Conservation (phyloP, 345 rosid genomes). For the Gossypium herbaceum region DNA sequence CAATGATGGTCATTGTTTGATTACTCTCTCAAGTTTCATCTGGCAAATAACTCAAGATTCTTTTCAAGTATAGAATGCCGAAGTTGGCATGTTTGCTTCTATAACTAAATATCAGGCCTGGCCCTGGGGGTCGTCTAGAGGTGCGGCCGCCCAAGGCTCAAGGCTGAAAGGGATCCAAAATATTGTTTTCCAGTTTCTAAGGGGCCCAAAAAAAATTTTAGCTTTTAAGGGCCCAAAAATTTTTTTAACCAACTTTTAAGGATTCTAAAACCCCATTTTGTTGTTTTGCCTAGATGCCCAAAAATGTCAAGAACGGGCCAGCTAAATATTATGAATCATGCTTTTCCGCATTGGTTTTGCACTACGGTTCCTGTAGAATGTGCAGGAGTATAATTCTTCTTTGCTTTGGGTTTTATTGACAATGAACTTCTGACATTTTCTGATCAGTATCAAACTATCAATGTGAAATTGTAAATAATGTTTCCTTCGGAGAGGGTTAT, state of each 20-base stretch:
- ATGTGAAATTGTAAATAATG: neutral
- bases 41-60: neutral
- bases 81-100: neutral
- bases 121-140: too few relatives aligned
- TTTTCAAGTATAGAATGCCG: neutral
- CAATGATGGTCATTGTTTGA: neutral
- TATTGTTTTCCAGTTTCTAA: too few relatives aligned
- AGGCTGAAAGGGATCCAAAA: too few relatives aligned
- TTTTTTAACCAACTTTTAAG: too few relatives aligned
- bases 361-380: neutral
- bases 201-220: too few relatives aligned
- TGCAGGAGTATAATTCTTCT: neutral
- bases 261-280: too few relatives aligned
- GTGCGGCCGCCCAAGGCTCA: too few relatives aligned
- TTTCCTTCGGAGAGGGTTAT: neutral
- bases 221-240: too few relatives aligned
- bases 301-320: too few relatives aligned
- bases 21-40: neutral
- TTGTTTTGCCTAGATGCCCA: too few relatives aligned
- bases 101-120: neutral
- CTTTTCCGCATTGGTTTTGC: neutral
- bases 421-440: neutral
- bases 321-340: neutral
- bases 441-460: neutral
- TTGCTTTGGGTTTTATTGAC: neutral